Evolutionary conservation across 805 yeast genomes (phyloP).

Genomic region (Kodamaea hsintzibuensis): DNA sequence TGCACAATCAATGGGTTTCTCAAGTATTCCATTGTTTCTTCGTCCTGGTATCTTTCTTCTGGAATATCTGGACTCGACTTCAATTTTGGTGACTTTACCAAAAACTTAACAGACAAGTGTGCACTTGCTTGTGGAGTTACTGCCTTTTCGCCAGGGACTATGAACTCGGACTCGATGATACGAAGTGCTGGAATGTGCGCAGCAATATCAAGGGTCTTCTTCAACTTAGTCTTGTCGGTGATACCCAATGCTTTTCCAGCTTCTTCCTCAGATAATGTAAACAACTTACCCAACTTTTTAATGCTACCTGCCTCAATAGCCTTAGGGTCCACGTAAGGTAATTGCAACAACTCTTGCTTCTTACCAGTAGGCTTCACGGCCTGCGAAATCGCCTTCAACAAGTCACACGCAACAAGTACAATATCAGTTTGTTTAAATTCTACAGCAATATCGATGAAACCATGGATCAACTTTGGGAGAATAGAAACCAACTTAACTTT

Average conservation of each 20-base stretch:
- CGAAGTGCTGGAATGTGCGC: constrained; percentile 66
- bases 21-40: constrained; percentile 62
- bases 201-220: constrained; percentile 56
- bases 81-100: constrained; percentile 71
- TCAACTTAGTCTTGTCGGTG: constrained; percentile 43
- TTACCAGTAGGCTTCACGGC: constrained; percentile 60
- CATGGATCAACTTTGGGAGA: constrained; percentile 65
- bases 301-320: constrained; percentile 46
- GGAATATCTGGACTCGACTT: constrained; percentile 53
- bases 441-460: constrained; percentile 78
- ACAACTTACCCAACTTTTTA: constrained; percentile 66
- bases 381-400: constrained; percentile 72
- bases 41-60: constrained; percentile 49
- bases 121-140: constrained; percentile 68
- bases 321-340: constrained; percentile 66
- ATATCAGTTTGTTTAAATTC: constrained; percentile 74
- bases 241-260: constrained; percentile 59
- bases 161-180: constrained; percentile 67
- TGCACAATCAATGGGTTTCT: constrained; percentile 71
- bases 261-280: constrained; percentile 57
- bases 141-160: constrained; percentile 81
- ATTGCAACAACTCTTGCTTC: constrained; percentile 71
- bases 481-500: constrained; percentile 60
- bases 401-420: constrained; percentile 57
- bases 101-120: constrained; percentile 72